Conservation (phyloP, 202 grass and related monocot species). For the Digitaria exilis region DNA sequence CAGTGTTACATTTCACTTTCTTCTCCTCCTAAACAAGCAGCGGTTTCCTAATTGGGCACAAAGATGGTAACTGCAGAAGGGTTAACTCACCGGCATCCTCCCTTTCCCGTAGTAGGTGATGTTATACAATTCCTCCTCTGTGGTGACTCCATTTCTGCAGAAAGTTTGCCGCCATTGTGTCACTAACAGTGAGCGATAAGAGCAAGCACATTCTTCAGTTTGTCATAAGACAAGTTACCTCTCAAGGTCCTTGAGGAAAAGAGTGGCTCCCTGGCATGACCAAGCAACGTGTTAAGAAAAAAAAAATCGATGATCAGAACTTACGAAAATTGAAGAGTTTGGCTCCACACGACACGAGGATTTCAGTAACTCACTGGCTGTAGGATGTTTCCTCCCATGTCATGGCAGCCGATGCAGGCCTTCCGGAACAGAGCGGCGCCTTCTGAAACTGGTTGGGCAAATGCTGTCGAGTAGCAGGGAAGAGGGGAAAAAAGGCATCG, state of each 20-base stretch:
- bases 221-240: slow-evolving; percentile 49
- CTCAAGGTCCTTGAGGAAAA: slow-evolving; percentile 83
- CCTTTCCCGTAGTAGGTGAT: slow-evolving; percentile 93
- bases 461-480: slow-evolving; percentile 29
- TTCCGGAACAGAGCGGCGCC: slow-evolving; percentile 74
- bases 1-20: neutral
- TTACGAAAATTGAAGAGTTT: neutral
- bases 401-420: slow-evolving; percentile 93
- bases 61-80: neutral
- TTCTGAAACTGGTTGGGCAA: slow-evolving; percentile 50
- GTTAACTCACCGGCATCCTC: slow-evolving; percentile 74
- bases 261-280: slow-evolving; percentile 76
- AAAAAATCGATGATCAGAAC: neutral
- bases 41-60: neutral
- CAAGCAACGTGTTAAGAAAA: slow-evolving; percentile 28
- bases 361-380: slow-evolving; percentile 65
- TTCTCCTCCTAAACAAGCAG: neutral
- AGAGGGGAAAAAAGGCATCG: neutral
- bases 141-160: slow-evolving; percentile 72
- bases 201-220: neutral
- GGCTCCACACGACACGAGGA: neutral
- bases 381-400: slow-evolving; percentile 90
- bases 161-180: neutral
- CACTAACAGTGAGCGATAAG: neutral
- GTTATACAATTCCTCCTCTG: slow-evolving; percentile 79